Percentiles rank a stretch among this genome's conserved stretches.
Evolutionary conservation across 2,329 filamentous ascomycete genomes (phyloP).

Genomic region (Diaporthe vexans): DNA sequence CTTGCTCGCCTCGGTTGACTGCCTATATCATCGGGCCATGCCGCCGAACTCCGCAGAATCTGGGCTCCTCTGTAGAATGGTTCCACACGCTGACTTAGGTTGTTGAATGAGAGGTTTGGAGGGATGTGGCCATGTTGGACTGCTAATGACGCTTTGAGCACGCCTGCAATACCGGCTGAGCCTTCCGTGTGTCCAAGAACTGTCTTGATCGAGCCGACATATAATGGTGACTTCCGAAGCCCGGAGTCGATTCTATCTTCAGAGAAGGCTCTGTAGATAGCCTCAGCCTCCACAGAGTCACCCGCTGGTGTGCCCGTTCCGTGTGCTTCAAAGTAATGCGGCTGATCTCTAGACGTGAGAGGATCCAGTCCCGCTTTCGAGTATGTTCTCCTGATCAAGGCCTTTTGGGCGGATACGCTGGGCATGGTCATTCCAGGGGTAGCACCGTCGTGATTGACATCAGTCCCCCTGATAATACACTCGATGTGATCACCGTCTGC

Average conservation of each 20-base stretch:
- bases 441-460: constrained; percentile 60
- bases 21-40: background rate
- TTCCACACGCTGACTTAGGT: constrained; percentile 51
- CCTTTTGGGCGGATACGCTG: constrained; percentile 54
- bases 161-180: constrained; percentile 56
- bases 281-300: constrained; percentile 51
- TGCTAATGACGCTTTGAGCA: constrained; percentile 54
- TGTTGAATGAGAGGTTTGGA: constrained; percentile 54
- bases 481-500: constrained; percentile 58
- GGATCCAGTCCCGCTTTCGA: constrained; percentile 53
- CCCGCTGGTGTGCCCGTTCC: constrained; percentile 47
- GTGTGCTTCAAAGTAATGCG: constrained; percentile 58
- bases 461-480: constrained; percentile 57
- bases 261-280: constrained; percentile 51
- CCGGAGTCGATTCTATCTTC: background rate
- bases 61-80: constrained; percentile 48
- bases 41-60: background rate
- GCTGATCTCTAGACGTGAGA: constrained; percentile 45
- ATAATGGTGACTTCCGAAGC: constrained; percentile 36
- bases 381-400: constrained; percentile 57
- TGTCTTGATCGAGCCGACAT: constrained; percentile 52
- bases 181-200: constrained; percentile 59
- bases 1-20: constrained; percentile 16
- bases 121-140: constrained; percentile 53
- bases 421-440: constrained; percentile 65